Percentiles rank a stretch among this genome's conserved stretches.
Conservation (phyloP, 768 basidiomycete species). For the Coprinellus micaceus region DNA sequence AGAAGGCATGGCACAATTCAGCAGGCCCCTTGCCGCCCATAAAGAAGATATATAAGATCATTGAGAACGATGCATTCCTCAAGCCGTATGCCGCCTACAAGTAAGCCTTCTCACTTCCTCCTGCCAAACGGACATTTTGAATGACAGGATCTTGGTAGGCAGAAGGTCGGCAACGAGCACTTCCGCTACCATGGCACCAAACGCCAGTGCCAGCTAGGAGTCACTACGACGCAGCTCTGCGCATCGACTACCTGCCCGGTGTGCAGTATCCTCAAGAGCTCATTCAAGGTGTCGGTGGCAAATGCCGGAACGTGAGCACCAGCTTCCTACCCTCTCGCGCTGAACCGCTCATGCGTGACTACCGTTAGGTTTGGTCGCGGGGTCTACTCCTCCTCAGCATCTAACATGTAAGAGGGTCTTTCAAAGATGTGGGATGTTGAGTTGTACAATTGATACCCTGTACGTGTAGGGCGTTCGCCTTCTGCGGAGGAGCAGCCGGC, state of each 20-base stretch:
- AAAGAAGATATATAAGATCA: constrained; percentile 16
- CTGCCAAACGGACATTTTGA: not conserved
- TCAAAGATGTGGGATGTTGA: not conserved
- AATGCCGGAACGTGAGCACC: constrained; percentile 22
- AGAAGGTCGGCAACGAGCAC: constrained; percentile 23
- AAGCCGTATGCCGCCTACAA: constrained; percentile 14
- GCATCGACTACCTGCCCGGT: constrained; percentile 18
- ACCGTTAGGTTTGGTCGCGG: constrained; percentile 5
- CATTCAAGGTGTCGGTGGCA: constrained; percentile 29
- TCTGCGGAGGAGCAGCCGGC: constrained; percentile 14
- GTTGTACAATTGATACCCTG: not conserved
- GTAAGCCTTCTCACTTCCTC: constrained; percentile 1
- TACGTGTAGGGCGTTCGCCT: constrained; percentile 22
- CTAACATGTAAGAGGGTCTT: constrained; percentile 29
- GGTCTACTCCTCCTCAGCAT: constrained; percentile 20
- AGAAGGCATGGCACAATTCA: constrained; percentile 10
- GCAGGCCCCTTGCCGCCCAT: constrained; percentile 5
- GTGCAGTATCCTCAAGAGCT: constrained; percentile 28
- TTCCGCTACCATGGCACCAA: constrained; percentile 31
- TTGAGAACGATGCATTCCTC: constrained; percentile 14
- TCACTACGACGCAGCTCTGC: constrained; percentile 23
- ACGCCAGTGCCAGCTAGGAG: constrained; percentile 23
- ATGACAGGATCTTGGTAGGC: not conserved
- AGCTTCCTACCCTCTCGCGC: not conserved
- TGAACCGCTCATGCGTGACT: not conserved